phyloP scores from a whole-genome alignment of 1,284 basidiomycete genomes.

The Naganishia sp. region DNA sequence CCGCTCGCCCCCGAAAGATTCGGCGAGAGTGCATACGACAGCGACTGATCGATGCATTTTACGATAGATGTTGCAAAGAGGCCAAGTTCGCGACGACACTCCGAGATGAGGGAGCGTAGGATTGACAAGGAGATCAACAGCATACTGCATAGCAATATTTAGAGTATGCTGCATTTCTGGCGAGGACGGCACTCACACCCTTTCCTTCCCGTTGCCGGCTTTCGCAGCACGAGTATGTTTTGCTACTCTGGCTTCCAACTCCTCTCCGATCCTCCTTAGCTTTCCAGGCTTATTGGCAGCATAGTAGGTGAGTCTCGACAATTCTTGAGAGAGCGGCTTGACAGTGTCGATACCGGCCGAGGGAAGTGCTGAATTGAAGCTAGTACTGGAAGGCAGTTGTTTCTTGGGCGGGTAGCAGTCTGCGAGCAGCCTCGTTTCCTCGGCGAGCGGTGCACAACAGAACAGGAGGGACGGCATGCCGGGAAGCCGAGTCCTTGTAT shows the following conservation, averaged over 20 bases:
- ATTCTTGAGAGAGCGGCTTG: slow-evolving; percentile 82
- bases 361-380: slow-evolving; percentile 32
- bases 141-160: slow-evolving; percentile 58
- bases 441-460: slow-evolving; percentile 22
- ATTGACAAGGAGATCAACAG: slow-evolving; percentile 86
- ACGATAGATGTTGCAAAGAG: slow-evolving; percentile 79
- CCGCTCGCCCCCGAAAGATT: slow-evolving; percentile 38
- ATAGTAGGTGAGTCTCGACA: slow-evolving; percentile 89
- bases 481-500: background rate
- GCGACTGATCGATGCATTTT: slow-evolving; percentile 67
- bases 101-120: slow-evolving; percentile 78
- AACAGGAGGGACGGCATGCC: slow-evolving; percentile 14
- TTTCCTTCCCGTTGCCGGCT: slow-evolving; percentile 70
- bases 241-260: slow-evolving; percentile 75
- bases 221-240: slow-evolving; percentile 69
- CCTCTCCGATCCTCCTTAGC: slow-evolving; percentile 77
- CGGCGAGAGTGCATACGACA: slow-evolving; percentile 61
- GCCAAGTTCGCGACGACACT: slow-evolving; percentile 83
- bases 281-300: slow-evolving; percentile 87
- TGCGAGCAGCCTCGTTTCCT: slow-evolving; percentile 63
- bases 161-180: background rate
- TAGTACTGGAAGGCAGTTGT: slow-evolving; percentile 65
- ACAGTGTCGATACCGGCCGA: slow-evolving; percentile 58
- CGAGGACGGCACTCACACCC: slow-evolving; percentile 65
- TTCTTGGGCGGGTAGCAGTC: slow-evolving; percentile 88